Evolutionary conservation across 129 eudicot species (phyloP).

Genomic region (Deinandra increscens): DNA sequence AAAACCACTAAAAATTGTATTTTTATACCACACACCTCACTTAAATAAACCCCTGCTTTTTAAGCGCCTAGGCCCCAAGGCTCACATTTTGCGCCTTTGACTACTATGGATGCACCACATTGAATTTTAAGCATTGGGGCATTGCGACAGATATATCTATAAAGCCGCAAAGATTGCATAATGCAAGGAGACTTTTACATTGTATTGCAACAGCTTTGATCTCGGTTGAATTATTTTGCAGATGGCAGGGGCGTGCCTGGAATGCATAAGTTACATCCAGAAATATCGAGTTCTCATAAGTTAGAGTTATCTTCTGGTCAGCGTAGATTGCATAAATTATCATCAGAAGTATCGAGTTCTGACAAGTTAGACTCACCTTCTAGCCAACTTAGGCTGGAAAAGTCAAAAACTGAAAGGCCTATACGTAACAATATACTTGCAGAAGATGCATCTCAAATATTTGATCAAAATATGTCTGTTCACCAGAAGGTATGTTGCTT

Average conservation of each 20-base stretch:
- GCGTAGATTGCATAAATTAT: conserved; percentile 45
- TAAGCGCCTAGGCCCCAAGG: too few species aligned
- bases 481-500: conserved; percentile 65
- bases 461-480: conserved; percentile 58
- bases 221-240: conserved; percentile 27
- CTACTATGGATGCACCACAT: too few species aligned
- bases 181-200: too few species aligned
- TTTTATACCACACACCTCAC: too few species aligned
- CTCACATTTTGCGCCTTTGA: too few species aligned
- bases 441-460: conserved; percentile 84
- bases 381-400: conserved; percentile 49
- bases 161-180: too few species aligned
- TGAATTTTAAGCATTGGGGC: conserved; percentile 12
- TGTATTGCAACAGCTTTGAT: too few species aligned
- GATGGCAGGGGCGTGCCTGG: conserved; percentile 47
- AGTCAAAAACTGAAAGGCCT: conserved; percentile 78
- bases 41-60: too few species aligned
- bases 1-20: too few species aligned
- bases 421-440: conserved; percentile 46
- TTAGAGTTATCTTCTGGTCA: conserved; percentile 42
- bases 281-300: conserved; percentile 43
- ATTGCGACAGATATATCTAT: too few species aligned
- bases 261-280: conserved; percentile 52
- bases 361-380: conserved; percentile 46
- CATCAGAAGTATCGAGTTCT: conserved; percentile 42